A percentile compares a stretch with the other conserved stretches of the same genome.
Evolutionary conservation across 305 asterid species (phyloP).

Genomic region (Ajuga reptans): DNA sequence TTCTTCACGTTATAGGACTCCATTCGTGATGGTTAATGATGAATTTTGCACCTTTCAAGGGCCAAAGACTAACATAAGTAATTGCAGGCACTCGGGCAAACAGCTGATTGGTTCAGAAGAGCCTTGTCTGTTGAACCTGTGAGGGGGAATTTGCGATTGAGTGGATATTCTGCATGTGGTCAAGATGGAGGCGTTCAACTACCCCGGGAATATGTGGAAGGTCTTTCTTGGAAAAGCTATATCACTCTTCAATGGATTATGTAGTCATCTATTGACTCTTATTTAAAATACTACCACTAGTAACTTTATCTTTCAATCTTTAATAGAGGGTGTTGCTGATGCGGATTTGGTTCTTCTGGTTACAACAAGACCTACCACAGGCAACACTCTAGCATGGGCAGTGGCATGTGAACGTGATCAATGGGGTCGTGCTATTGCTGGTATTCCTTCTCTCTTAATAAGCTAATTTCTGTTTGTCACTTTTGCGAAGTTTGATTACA

Average conservation of each 20-base stretch:
- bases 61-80: neutral
- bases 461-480: slow-evolving; percentile 6
- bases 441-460: slow-evolving; percentile 27
- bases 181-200: slow-evolving; percentile 98
- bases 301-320: slow-evolving; percentile 24
- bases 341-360: slow-evolving; percentile 94
- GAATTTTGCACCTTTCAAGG: neutral
- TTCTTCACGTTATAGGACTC: neutral
- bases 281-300: neutral
- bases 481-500: neutral
- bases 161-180: slow-evolving; percentile 97
- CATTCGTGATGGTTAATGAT: neutral
- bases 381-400: slow-evolving; percentile 95
- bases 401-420: slow-evolving; percentile 98
- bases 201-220: slow-evolving; percentile 83
- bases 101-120: slow-evolving; percentile 85
- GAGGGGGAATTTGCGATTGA: slow-evolving; percentile 75
- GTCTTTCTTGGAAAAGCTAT: slow-evolving; percentile 31
- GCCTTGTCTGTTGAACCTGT: slow-evolving; percentile 93
- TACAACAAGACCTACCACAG: slow-evolving; percentile 96
- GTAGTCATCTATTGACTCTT: neutral
- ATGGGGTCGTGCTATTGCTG: slow-evolving; percentile 99
- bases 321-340: slow-evolving; percentile 68
- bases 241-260: slow-evolving; percentile 14
- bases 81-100: slow-evolving; percentile 76